Conservation (phyloP, 306 rosid genomes). For the Cicer yamashitae region DNA sequence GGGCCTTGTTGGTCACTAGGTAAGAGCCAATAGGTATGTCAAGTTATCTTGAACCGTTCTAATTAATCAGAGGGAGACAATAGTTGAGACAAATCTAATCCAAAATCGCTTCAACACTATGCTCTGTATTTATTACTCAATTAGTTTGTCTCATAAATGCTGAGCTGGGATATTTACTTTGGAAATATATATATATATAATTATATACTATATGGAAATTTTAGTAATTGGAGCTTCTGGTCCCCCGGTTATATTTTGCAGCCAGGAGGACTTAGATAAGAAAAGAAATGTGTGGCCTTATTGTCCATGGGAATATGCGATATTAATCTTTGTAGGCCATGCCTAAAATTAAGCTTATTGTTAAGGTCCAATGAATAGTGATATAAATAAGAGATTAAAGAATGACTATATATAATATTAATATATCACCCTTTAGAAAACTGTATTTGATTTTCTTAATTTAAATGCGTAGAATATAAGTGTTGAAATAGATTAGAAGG, state of each 20-base stretch:
- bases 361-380: slow-evolving; percentile 57
- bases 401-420: slow-evolving; percentile 4
- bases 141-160: slow-evolving; percentile 49
- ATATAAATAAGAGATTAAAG: slow-evolving; percentile 41
- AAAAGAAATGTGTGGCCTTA: slow-evolving; percentile 52
- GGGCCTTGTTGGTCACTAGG: slow-evolving; percentile 9
- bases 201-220: slow-evolving; percentile 10
- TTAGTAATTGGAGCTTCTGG: slow-evolving; percentile 35
- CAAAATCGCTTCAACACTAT: slow-evolving; percentile 52
- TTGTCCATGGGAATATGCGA: slow-evolving; percentile 51
- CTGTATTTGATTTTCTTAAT: not conserved
- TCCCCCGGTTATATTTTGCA: slow-evolving; percentile 45
- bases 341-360: slow-evolving; percentile 49
- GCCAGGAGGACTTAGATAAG: slow-evolving; percentile 39
- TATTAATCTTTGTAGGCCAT: slow-evolving; percentile 56
- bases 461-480: slow-evolving; percentile 38
- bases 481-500: slow-evolving; percentile 21
- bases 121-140: slow-evolving; percentile 29
- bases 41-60: slow-evolving; percentile 43
- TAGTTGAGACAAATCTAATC: slow-evolving; percentile 68
- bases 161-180: slow-evolving; percentile 47
- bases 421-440: not conserved
- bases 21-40: slow-evolving; percentile 28
- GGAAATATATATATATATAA: slow-evolving; percentile 17
- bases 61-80: slow-evolving; percentile 56